These are phyloP conservation scores for Pterocarpus santalinus DNA, from an alignment of 306 rosid genomes.

Conservation along the genomic window DNA sequence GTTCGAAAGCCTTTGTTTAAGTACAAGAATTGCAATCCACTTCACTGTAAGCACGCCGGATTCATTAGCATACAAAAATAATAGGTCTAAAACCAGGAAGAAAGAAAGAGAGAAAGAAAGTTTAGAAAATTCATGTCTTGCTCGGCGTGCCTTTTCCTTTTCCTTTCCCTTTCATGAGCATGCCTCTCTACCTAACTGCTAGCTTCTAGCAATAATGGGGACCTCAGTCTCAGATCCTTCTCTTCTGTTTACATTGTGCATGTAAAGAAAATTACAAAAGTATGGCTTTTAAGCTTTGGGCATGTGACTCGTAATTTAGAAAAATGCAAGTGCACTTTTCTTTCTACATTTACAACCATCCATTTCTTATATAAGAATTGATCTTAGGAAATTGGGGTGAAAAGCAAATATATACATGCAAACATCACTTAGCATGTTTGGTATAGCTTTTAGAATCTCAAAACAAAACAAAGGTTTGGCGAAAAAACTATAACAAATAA, in stretches of 20 bases:
- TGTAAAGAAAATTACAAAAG: background rate
- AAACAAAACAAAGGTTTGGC: background rate
- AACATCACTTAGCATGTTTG: background rate
- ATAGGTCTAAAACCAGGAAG: background rate
- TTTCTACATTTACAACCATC: constrained; percentile 20
- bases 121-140: background rate
- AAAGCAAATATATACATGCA: background rate
- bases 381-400: constrained; percentile 31
- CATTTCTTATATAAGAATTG: constrained; percentile 30
- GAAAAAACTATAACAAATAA: background rate
- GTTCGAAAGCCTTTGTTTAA: background rate
- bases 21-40: background rate
- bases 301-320: constrained; percentile 14
- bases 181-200: constrained; percentile 9
- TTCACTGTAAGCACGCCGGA: background rate
- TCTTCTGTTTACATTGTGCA: background rate
- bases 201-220: constrained; percentile 14
- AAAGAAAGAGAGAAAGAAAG: background rate
- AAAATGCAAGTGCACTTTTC: constrained; percentile 1
- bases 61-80: background rate
- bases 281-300: constrained; percentile 28
- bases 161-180: background rate
- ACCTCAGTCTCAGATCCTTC: constrained; percentile 35
- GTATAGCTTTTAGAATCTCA: background rate
- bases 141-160: background rate